These are phyloP conservation scores for Hypomontagnella submonticulosa DNA, from an alignment of 495 filamentous ascomycete genomes.

Conservation along the genomic window DNA sequence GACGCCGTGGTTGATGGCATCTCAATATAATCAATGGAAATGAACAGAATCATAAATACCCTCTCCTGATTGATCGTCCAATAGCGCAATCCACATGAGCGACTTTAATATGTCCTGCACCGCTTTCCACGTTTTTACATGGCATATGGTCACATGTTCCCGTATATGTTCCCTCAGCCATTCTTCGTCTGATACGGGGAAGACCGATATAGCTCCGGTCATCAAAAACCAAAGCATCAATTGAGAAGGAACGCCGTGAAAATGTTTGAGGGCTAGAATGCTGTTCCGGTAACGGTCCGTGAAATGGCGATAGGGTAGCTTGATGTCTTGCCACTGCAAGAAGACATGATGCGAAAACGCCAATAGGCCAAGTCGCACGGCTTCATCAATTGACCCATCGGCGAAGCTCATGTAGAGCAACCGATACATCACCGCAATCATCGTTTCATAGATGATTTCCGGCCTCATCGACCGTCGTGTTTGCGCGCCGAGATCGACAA, in stretches of 20 bases:
- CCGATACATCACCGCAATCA: conserved; percentile 50
- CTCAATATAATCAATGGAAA: too few species aligned
- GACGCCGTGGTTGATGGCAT: too few species aligned
- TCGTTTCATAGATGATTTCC: conserved; percentile 33
- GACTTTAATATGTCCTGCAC: conserved; percentile 39
- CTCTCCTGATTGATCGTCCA: conserved; percentile 41
- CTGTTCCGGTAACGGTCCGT: conserved; percentile 4
- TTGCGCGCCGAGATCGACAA: conserved; percentile 18
- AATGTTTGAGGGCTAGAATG: background rate
- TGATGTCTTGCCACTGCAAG: conserved; percentile 48
- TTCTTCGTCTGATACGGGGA: conserved; percentile 36
- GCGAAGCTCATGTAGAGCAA: conserved; percentile 48
- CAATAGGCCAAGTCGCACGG: conserved; percentile 52
- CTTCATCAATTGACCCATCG: conserved; percentile 44
- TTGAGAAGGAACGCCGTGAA: conserved; percentile 8
- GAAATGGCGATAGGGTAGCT: conserved; percentile 41
- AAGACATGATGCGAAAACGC: conserved; percentile 51
- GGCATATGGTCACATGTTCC: conserved; percentile 27
- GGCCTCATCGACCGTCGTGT: conserved; percentile 5
- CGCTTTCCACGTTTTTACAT: conserved; percentile 37
- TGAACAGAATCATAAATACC: background rate
- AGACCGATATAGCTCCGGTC: conserved; percentile 46
- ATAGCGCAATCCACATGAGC: conserved; percentile 47
- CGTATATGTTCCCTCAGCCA: conserved; percentile 39
- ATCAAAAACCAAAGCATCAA: conserved; percentile 51